These are phyloP conservation scores for Plantago elongata DNA, from an alignment of 257 asterid genomes.

Conservation along the genomic window DNA sequence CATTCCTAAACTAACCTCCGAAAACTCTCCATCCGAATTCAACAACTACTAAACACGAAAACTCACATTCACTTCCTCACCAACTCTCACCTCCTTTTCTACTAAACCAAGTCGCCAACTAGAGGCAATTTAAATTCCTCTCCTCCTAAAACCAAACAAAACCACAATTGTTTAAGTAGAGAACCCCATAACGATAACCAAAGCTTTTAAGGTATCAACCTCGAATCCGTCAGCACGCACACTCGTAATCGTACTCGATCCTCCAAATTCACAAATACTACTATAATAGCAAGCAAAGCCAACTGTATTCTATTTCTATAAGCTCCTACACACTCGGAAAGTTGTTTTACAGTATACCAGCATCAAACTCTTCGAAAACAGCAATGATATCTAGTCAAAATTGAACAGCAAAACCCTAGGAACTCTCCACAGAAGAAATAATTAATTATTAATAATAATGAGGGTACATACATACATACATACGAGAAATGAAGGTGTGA, in stretches of 20 bases:
- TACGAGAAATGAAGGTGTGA: constrained; percentile 2
- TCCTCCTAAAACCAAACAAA: constrained; percentile 4
- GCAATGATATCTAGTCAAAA: constrained; percentile 18
- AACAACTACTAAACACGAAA: no score
- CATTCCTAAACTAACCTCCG: constrained; percentile 9
- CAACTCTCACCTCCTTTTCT: neutral
- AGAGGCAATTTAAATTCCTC: constrained; percentile 9
- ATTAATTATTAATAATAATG: neutral
- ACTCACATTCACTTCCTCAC: constrained; percentile 11
- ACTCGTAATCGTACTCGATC: constrained; percentile 24
- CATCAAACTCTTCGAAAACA: constrained; percentile 24
- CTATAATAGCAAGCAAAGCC: neutral
- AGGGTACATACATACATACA: neutral
- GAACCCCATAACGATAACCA: constrained; percentile 22
- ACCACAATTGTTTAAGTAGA: constrained; percentile 20
- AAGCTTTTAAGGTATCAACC: constrained; percentile 33
- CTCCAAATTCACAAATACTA: neutral
- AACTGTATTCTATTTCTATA: neutral
- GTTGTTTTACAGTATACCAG: constrained; percentile 21
- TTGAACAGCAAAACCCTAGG: constrained; percentile 14
- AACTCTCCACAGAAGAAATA: constrained; percentile 17
- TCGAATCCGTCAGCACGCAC: constrained; percentile 27
- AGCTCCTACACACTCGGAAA: constrained; percentile 25
- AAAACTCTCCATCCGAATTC: neutral
- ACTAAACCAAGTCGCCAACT: constrained; percentile 7